Evolutionary conservation across 371 early-diverging fungal species (phyloP).

Genomic region (Funneliformis caledonium): DNA sequence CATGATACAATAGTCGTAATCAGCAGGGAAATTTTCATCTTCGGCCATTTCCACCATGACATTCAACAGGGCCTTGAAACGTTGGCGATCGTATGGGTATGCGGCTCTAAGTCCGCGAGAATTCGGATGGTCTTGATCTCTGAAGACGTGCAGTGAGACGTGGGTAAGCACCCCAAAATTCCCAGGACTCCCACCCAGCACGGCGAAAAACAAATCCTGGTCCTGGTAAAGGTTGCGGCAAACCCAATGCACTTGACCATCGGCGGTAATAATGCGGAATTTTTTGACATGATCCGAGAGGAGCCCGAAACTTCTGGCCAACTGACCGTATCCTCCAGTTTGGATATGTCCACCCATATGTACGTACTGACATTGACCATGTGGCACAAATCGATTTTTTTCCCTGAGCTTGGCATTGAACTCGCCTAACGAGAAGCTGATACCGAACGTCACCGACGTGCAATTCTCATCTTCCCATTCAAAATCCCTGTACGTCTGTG

Average conservation of each 20-base stretch:
- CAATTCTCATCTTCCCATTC: constrained; percentile 41
- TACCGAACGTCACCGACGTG: constrained; percentile 41
- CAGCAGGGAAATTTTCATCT: constrained; percentile 32
- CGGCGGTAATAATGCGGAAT: constrained; percentile 46
- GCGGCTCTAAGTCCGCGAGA: constrained; percentile 42
- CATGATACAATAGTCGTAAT: constrained; percentile 42
- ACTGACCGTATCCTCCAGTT: constrained; percentile 46
- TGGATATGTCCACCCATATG: constrained; percentile 46
- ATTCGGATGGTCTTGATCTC: constrained; percentile 42
- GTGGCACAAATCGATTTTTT: constrained; percentile 41
- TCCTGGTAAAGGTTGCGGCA: constrained; percentile 16
- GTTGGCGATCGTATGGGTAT: constrained; percentile 24
- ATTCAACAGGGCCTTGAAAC: constrained; percentile 43
- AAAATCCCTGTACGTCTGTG: constrained; percentile 43
- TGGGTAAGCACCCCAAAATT: constrained; percentile 49
- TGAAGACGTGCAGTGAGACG: constrained; percentile 41
- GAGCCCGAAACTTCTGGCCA: constrained; percentile 46
- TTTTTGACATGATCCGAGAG: constrained; percentile 46
- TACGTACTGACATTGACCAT: constrained; percentile 44
- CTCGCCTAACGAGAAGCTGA: constrained; percentile 42
- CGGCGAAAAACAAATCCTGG: constrained; percentile 43
- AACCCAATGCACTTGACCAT: constrained; percentile 36
- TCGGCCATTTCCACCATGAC: constrained; percentile 39
- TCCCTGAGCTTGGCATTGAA: constrained; percentile 40
- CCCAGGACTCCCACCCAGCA: constrained; percentile 47